phyloP scores from a whole-genome alignment of 169 alveolate genomes.

The Cryptosporidium parvum region DNA sequence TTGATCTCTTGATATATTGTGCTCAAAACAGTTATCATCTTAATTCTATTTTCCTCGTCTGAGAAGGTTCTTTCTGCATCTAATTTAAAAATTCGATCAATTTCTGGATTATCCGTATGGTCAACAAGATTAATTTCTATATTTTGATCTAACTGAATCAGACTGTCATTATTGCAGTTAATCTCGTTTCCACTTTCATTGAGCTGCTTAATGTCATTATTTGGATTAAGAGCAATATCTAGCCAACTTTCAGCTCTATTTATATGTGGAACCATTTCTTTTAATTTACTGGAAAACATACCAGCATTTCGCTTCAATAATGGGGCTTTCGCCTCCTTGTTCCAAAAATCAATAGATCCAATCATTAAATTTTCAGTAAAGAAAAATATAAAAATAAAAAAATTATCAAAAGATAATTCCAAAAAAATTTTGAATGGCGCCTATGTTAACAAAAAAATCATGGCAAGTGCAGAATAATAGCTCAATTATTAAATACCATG shows the following conservation, averaged over 20 bases:
- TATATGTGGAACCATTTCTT: slow-evolving; percentile 49
- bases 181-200: background rate
- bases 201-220: background rate
- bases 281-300: slow-evolving; percentile 57
- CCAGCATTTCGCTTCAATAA: slow-evolving; percentile 78
- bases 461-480: background rate
- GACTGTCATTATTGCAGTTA: background rate
- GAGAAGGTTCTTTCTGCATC: slow-evolving; percentile 82
- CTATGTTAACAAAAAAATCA: background rate
- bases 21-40: slow-evolving; percentile 72
- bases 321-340: slow-evolving; percentile 80
- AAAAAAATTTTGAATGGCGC: background rate
- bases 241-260: slow-evolving; percentile 75
- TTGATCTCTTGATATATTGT: slow-evolving; percentile 75
- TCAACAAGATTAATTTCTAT: slow-evolving; percentile 19
- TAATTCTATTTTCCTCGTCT: slow-evolving; percentile 59
- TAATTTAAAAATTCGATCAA: slow-evolving; percentile 75
- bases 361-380: slow-evolving; percentile 75
- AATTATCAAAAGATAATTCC: background rate
- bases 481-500: background rate
- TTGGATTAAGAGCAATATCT: slow-evolving; percentile 69
- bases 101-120: slow-evolving; percentile 75
- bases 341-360: slow-evolving; percentile 77
- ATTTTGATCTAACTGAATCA: slow-evolving; percentile 19
- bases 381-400: background rate